Percentiles rank a stretch among this genome's conserved stretches.
Evolutionary conservation across 2,329 filamentous ascomycete species (phyloP).

Genomic region (Monilinia fructicola): DNA sequence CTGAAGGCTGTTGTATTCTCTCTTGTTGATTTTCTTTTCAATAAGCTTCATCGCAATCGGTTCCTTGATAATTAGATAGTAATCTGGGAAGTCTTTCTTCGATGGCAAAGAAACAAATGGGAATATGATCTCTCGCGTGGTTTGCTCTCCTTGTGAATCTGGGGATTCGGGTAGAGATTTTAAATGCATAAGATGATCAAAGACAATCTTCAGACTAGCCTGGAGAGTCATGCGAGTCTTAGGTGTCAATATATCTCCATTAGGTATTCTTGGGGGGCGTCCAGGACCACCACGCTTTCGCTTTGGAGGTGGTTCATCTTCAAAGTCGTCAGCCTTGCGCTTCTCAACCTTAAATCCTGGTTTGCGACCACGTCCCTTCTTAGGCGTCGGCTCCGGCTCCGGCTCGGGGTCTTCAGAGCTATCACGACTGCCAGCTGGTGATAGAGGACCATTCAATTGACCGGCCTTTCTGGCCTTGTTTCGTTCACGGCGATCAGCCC

Average conservation of each 20-base stretch:
- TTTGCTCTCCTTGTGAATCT: constrained; percentile 48
- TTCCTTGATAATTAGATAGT: constrained; percentile 88
- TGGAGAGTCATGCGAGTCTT: constrained; percentile 77
- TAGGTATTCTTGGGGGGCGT: constrained; percentile 56
- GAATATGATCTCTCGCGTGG: constrained; percentile 81
- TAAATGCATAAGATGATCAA: constrained; percentile 71
- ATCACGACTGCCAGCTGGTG: constrained; percentile 72
- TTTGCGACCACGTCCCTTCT: constrained; percentile 81
- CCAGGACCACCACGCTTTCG: constrained; percentile 73
- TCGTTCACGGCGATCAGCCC: constrained; percentile 73
- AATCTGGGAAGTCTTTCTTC: constrained; percentile 87
- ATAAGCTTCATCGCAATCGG: constrained; percentile 98
- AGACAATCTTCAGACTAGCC: constrained; percentile 72
- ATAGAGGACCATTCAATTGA: constrained; percentile 46
- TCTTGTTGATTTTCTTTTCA: constrained; percentile 90
- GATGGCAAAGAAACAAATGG: constrained; percentile 91
- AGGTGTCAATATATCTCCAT: constrained; percentile 60
- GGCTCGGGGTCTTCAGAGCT: constrained; percentile 70
- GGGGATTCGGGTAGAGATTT: constrained; percentile 39
- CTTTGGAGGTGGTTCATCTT: constrained; percentile 74
- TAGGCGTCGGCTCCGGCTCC: constrained; percentile 60
- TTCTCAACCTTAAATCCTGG: constrained; percentile 69
- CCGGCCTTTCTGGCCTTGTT: constrained; percentile 67
- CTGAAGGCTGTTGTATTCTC: constrained; percentile 80
- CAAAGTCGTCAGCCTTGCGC: constrained; percentile 73